Conservation (phyloP, 2,329 filamentous ascomycete species). For the Mycosphaerella sp. region DNA sequence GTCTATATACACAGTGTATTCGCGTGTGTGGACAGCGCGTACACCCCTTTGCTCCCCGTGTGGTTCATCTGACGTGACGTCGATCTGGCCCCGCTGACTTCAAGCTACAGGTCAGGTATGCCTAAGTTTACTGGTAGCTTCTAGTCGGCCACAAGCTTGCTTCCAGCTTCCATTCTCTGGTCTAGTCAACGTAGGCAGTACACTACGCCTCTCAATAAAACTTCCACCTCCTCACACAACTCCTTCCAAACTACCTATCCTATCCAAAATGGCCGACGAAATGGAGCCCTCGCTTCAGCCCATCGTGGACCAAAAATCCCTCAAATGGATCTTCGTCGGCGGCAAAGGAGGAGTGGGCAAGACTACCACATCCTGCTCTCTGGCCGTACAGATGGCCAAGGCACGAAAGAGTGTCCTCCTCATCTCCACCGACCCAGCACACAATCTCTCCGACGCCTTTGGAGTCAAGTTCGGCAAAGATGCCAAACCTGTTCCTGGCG, state of each 20-base stretch:
- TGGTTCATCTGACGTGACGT: too few relatives aligned
- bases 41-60: too few relatives aligned
- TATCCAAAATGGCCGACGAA: conserved; percentile 52
- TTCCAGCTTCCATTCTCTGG: too few relatives aligned
- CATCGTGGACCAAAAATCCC: conserved; percentile 87
- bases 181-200: neutral
- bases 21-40: too few relatives aligned
- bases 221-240: neutral
- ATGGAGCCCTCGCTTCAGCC: conserved; percentile 91
- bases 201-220: neutral
- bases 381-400: conserved; percentile 94
- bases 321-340: conserved; percentile 98
- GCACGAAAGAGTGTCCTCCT: conserved; percentile 92
- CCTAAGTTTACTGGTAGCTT: too few relatives aligned
- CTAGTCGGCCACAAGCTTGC: too few relatives aligned
- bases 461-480: conserved; percentile 99
- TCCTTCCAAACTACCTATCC: conserved; percentile 9
- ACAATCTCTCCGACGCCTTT: conserved; percentile 97
- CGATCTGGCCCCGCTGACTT: too few relatives aligned
- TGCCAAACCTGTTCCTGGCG: conserved; percentile 84
- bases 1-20: too few relatives aligned
- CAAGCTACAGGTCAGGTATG: too few relatives aligned
- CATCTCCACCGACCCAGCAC: conserved; percentile 96
- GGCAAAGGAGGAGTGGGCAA: conserved; percentile 98
- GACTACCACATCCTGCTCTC: conserved; percentile 97